A percentile compares a stretch with the other conserved stretches of the same genome.
Evolutionary conservation across 257 asterid genomes (phyloP).

Genomic region (Solanum chiquidenum): DNA sequence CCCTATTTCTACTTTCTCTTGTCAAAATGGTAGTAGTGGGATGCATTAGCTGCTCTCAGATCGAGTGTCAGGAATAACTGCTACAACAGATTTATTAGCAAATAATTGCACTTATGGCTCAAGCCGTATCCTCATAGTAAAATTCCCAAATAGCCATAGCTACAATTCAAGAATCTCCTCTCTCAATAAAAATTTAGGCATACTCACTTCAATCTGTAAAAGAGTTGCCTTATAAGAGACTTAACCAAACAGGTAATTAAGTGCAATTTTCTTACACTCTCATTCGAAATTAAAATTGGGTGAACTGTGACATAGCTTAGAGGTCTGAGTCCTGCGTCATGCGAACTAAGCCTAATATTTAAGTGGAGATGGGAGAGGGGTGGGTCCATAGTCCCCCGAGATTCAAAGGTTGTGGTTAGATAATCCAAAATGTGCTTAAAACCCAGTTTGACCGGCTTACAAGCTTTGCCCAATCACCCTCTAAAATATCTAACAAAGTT

Average conservation of each 20-base stretch:
- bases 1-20: not conserved
- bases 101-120: not conserved
- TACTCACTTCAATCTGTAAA: not conserved
- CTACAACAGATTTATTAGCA: not conserved
- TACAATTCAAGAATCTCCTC: not conserved
- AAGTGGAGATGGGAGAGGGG: not conserved
- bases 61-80: not conserved
- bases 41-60: not conserved
- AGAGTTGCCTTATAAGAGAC: not conserved
- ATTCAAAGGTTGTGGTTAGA: not conserved
- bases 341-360: not conserved
- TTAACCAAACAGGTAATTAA: not conserved
- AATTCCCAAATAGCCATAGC: not conserved
- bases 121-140: not conserved
- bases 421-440: not conserved
- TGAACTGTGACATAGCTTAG: not conserved
- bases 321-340: not conserved
- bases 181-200: not conserved
- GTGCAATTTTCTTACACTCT: not conserved
- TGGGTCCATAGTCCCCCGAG: not conserved
- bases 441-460: not conserved
- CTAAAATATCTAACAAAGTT: not conserved
- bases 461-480: not conserved
- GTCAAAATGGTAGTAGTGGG: not conserved
- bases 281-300: not conserved